These are phyloP conservation scores for Xylariaceae sp. DNA, from an alignment of 2,329 filamentous ascomycete species.

Conservation along the genomic window DNA sequence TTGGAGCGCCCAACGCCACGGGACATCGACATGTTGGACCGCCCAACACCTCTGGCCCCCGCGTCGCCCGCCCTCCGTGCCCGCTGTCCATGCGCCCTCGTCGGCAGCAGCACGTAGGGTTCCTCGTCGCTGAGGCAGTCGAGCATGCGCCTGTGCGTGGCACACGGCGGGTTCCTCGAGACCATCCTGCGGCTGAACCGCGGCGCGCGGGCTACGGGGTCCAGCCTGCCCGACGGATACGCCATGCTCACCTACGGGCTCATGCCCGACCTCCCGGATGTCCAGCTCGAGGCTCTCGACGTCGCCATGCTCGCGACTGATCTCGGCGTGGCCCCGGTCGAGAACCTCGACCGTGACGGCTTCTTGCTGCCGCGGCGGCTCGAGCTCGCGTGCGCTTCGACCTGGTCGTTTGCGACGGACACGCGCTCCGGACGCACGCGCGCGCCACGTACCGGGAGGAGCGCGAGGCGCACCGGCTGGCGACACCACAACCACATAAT, in stretches of 20 bases:
- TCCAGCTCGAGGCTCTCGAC: constrained; percentile 30
- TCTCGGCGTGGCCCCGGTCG: constrained; percentile 27
- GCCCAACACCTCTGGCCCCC: too few species aligned
- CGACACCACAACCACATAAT: too few species aligned
- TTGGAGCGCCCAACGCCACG: too few species aligned
- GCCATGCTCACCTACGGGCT: constrained; percentile 36
- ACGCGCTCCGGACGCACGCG: constrained; percentile 20
- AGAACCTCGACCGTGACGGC: constrained; percentile 22
- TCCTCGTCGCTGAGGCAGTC: too few species aligned
- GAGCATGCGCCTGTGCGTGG: too few species aligned
- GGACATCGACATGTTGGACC: too few species aligned
- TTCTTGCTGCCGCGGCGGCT: constrained; percentile 24
- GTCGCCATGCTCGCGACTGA: constrained; percentile 44
- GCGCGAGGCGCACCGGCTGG: constrained; percentile 13
- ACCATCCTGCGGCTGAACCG: constrained; percentile 30
- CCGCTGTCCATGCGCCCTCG: too few species aligned
- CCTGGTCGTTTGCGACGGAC: constrained; percentile 30
- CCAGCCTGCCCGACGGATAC: constrained; percentile 31
- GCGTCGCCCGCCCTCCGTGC: too few species aligned
- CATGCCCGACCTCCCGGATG: constrained; percentile 11
- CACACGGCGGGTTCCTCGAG: constrained; percentile 44
- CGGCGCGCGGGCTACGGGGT: constrained; percentile 24
- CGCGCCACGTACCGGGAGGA: constrained; percentile 12
- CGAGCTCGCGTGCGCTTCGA: constrained; percentile 30
- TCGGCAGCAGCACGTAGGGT: too few species aligned